Evolutionary conservation across 2,329 filamentous ascomycete species (phyloP), one percentile per base, ranked within the genome.

Genomic region (Aspergillus luchuensis): DNA sequence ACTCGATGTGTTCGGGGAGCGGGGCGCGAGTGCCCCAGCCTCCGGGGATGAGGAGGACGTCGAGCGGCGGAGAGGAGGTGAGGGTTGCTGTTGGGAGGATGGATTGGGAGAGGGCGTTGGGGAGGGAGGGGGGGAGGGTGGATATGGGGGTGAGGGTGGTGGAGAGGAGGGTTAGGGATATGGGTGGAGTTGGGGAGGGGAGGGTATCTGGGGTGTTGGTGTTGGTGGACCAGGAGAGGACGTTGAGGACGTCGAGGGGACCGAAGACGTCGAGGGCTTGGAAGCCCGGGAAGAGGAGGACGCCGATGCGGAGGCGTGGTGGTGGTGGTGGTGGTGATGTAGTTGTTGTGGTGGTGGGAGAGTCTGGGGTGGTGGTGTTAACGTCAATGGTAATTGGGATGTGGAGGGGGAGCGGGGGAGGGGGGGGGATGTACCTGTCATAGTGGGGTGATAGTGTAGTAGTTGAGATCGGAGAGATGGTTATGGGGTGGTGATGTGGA

Each of bases 181-280:
- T 8, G 41, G 41, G 8, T 10, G 41, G 41, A 2, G 8, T 45
- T 45, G 10, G 8, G 41, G 11, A 11, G 30, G 8, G 8, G 10
- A 4, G 3, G 10, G 17, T 19, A 19, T 19, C 2, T 19, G 17
- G 19, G 19, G 19, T 21, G 19, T 21, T 21, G 19, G 4, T 21
- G n/a, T 17, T 45, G 17, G 8, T 17, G 41, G 19, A n/a, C 39
- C 25, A 21, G 45, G 69, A 69, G 30, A 71, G 66, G 19, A 63
- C 53, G 28, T 71, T 80, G 30, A 84, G 73, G 63, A 79, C 77
- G 60, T 83, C 80, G 15, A 84, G 70, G 8, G 81, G 81, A 3
- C 81, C 82, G 50, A 78, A 77, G 49, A 70, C 73, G 60, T 80
- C 77, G 8, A 79, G 69, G 21, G 77, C 73, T 67, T 80, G 74